Evolutionary conservation across 2,329 filamentous ascomycete genomes (phyloP), one percentile per base, ranked within the genome.

Genomic region (Pezicula radicicola): DNA sequence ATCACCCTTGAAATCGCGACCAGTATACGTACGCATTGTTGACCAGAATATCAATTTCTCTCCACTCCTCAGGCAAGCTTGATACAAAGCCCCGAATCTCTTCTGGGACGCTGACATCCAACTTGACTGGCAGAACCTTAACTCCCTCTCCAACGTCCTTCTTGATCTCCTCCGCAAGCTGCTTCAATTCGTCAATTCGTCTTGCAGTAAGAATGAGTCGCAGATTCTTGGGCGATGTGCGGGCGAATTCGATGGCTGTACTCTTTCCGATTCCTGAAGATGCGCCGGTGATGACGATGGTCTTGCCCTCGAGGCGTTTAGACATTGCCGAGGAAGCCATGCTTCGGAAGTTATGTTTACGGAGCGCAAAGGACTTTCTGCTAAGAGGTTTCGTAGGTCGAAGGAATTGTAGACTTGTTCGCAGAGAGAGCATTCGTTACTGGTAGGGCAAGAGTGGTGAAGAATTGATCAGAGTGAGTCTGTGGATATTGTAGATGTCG

Each of bases 261-360:
- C 81, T 83, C 51, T 80, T 83, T 21, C 94, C 94, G 70, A 99
- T 97, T 56, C 94, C 94, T 18, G 91, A 95, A 4, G 88, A 94
- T 30, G 94, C 94, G 51, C 94, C 94, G 5, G 94, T 97, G 57
- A 99, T 82, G 52, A 97, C 72, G 53, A 97, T 78, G 4, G 91
- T 97, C 76, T 97, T 97, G 80, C 91, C 91, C 65, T 88, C 81
- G 55, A 99, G 89, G 75, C 93, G 91, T 70, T 91, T 88, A 57
- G 80, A 80, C 73, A 88, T 84, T 66, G 87, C 84, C 37, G 89
- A 81, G 21, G 79, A 72, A 45, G 78, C 55, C 83, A 87, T 87
- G 52, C 70, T 80, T 63, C 77, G 61, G 25, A 54, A 21, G 36
- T 40, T 41, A 35, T 25, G 48, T 30, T 43, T 44, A 35, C 30